Base-by-base conservation (phyloP, 2,329 filamentous ascomycete species). In the Xylariales sp. region DNA sequence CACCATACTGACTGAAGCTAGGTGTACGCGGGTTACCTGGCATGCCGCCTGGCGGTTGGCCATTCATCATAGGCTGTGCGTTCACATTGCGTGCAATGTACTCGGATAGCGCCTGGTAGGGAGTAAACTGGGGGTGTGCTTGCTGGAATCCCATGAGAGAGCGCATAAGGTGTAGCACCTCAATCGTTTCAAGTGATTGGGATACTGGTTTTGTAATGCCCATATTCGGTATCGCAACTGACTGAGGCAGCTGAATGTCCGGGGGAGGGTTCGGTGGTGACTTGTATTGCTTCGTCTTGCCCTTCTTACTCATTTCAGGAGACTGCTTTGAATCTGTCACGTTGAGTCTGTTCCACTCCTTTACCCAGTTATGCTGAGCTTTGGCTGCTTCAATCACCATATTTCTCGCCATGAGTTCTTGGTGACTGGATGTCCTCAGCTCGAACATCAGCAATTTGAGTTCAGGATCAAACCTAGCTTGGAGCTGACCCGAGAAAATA, bases 381-480 rank as follows among this genome's bases (percentile, higher is more conserved):
- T 75, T 74, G 12, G 78, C 78, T 6, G 76, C 75, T 30, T 81
- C 67, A 27, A 83, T 74, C 7, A 81, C 74, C 46, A 72, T 71
- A 43, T 71, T 77, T 38, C 88, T 79, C 16, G 89, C 83, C 31
- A 97, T 69, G 52, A 85, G 95, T 62, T 97, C 90, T 49, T 90
- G 86, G 52, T 94, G 85, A 34, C 72, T 74, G 24, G 71, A 76
- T 2, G 86, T 88, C 32, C 81, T 72, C 49, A 97, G 90, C 52
- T 95, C 88, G 33, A 97, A 74, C 43, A 88, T 70, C 44, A 95
- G 88, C 42, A 98, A 83, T 58, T 85, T 88, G 44, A 88, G 83
- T 25, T 85, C 76, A 7, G 67, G 69, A 50, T 94, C 85, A 55
- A 95, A 95, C 44, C 88, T 79, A 1, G 84, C 89, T 33, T 82